Base-by-base conservation (phyloP, 768 basidiomycete species). In the Mycena capillaripes region DNA sequence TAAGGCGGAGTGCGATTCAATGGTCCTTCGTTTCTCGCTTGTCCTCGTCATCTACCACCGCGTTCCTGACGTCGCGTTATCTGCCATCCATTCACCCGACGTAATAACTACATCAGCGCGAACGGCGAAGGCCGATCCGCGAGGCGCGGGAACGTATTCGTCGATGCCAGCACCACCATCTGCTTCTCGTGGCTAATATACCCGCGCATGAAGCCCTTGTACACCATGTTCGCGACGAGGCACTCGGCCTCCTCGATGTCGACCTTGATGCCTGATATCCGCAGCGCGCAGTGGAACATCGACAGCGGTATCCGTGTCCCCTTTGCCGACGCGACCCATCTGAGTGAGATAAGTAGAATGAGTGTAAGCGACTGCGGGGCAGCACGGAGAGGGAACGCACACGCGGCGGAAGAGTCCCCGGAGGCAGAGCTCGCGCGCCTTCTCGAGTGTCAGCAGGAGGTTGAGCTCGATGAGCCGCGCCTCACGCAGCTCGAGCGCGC, bases 171-270 rank as follows among this genome's bases (percentile, higher is more conserved):
- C 7, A 99, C 98, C 6, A 98, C 95, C 90, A 93, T 95, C 84
- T 95, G 94, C 81, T 94, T 95, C 79, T 95, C 95, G 78, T 99
- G 98, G 60, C 96, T 96, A 77, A 99, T 97, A 82, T 99, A 99
- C 11, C 98, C 98, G 60, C 94, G 89, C 82, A 98, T 92, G 80
- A 92, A 95, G 23, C 94, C 95, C 83, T 93, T 95, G 84, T 93
- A 96, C 52, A 99, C 94, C 95, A 97, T 94, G 79, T 97, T 97
- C 32, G 97, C 96, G 10, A 98, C 90, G 61, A 97, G 88, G 81
- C 97, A 98, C 81, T 98, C 97, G 2, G 95, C 95, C 81, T 97
- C 97, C 75, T 94, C 96, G 70, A 86, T 79, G 10, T 91, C 86
- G 27, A 94, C 89, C 12, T 48, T 50, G 70, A 90, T 87, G 3